Evolutionary conservation across 192 early-diverging fungal genomes (phyloP), one percentile per base, ranked within the genome.

Genomic region (Linnemannia elongata): DNA sequence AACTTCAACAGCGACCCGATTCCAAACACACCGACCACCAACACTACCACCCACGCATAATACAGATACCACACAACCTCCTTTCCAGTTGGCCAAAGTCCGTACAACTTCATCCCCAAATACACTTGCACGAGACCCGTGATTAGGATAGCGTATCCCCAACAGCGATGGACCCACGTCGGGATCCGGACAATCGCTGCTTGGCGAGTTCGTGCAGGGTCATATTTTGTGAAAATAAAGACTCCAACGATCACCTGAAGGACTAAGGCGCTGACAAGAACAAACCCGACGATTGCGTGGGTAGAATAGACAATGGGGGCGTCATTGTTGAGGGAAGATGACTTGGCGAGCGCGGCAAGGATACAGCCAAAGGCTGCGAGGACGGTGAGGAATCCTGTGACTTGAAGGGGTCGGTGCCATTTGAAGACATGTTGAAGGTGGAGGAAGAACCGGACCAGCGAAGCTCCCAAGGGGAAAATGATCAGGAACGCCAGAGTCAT

Each of bases 341-440:
- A 60, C 33, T 73, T 72, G 7, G 38, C 42, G 68, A 76, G 42
- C 3, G 83, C 77, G 44, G 55, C 83, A n/a, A 85, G 15, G 42
- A 80, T 66, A 42, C 77, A 79, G n/a, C 22, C 79, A 49, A 86
- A 68, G 1, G 22, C 72, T 4, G 47, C 35, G 6, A 79, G 15
- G 22, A 52, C 79, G 0, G 30, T 71, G 2, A 80, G 24, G 69
- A 86, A 86, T 0, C 84, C 84, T 0, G 71, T 72, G 12, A 73
- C 75, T 47, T 86, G 84, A 30, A 86, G 6, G 12, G 84, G 84
- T 0, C 84, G 75, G n/a, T 86, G 84, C 69, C 66, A 86, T 10
- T 45, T 42, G 69, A 86, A 86, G 39, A 86, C 42, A 12, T 69
- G 12, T 33, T 80, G 8, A 3, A 72, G 27, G n/a, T 86, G 74